These are phyloP conservation scores for Pyrenophora teres DNA, from an alignment of 2,329 filamentous ascomycete species.

Conservation along the genomic window DNA sequence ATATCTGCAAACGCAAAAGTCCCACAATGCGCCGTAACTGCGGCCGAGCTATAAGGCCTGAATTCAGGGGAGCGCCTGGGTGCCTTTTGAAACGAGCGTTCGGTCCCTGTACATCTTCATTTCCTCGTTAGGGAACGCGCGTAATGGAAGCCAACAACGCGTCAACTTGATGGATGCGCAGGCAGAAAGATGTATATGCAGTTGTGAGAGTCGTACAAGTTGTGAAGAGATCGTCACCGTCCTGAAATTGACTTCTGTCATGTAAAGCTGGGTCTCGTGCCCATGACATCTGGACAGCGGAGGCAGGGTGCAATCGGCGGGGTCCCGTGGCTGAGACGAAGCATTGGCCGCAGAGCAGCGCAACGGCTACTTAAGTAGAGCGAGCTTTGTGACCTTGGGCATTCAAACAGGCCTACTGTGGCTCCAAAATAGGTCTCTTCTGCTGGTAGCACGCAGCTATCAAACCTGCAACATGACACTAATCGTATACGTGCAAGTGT, in stretches of 20 bases:
- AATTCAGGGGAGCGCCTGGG: conserved; percentile 26
- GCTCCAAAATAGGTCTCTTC: background rate
- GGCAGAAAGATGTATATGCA: background rate
- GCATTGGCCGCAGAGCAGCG: background rate
- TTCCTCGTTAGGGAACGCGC: conserved; percentile 7
- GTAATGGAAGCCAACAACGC: conserved; percentile 1
- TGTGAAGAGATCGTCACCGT: background rate
- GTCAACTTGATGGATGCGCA: background rate
- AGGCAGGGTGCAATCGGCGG: background rate
- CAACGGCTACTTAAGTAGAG: background rate
- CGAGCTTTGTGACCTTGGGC: background rate
- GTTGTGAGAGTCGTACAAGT: background rate
- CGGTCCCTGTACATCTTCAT: conserved; percentile 26
- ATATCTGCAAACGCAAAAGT: background rate
- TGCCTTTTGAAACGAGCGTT: conserved; percentile 29
- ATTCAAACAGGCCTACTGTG: background rate
- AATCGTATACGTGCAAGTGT: background rate
- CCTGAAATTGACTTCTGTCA: conserved; percentile 8
- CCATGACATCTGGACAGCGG: background rate
- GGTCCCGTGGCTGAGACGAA: background rate
- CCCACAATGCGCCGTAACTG: conserved; percentile 9
- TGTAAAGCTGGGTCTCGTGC: conserved; percentile 1
- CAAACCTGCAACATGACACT: too few species aligned
- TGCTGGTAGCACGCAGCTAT: background rate
- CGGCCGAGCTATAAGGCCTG: conserved; percentile 17